Conservation (phyloP, 441 rosid genomes). For the Euphorbia celastroides region DNA sequence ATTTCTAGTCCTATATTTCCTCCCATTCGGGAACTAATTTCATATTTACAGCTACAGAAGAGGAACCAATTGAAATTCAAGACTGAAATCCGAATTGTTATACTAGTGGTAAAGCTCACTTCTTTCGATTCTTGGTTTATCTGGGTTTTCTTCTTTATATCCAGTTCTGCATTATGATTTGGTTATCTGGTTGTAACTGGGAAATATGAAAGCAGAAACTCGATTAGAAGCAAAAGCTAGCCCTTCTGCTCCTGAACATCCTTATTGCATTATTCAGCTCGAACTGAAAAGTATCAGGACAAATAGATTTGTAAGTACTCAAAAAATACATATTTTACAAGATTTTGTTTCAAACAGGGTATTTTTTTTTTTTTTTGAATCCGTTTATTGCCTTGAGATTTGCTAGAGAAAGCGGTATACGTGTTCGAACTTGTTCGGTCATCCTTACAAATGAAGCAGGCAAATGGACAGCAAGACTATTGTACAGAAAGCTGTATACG, state of each 20-base stretch:
- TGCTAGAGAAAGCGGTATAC: neutral
- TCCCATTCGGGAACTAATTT: too few species aligned
- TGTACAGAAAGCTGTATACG: neutral
- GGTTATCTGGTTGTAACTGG: neutral
- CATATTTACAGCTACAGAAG: too few species aligned
- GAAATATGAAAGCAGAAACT: neutral
- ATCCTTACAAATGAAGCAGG: slow-evolving; percentile 8
- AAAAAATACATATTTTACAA: too few species aligned
- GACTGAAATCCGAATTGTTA: too few species aligned
- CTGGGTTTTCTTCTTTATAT: neutral
- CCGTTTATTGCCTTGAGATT: slow-evolving; percentile 9
- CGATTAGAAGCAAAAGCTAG: neutral
- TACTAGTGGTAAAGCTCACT: too few species aligned
- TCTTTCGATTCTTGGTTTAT: neutral
- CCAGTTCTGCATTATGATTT: neutral
- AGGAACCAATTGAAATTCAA: too few species aligned
- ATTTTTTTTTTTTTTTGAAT: neutral
- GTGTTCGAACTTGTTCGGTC: neutral
- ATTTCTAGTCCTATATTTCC: too few species aligned
- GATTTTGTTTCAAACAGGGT: too few species aligned
- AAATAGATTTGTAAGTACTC: too few species aligned
- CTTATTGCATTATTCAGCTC: too few species aligned
- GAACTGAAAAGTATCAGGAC: too few species aligned
- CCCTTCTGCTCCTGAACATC: slow-evolving; percentile 6
- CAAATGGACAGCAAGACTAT: slow-evolving; percentile 11